Evolutionary conservation across 148 eudicot species (phyloP), one percentile per base, ranked within the genome.

Genomic region (Chenopodium album): DNA sequence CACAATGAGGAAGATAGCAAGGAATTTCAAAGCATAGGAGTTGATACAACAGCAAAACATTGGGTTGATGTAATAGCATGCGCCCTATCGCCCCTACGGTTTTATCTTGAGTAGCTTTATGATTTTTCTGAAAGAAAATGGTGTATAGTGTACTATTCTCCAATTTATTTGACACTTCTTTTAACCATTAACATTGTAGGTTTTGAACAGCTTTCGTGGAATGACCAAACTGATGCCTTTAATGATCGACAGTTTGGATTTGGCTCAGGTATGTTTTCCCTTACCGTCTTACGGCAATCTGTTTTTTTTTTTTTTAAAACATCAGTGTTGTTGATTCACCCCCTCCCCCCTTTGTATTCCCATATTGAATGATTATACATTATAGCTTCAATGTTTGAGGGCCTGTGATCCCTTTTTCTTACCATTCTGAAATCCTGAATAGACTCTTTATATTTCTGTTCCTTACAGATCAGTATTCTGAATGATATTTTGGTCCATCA

Each of bases 11-110:
- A 65, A 77, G 77, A 66, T 84, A 50, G 26, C 68, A 34, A 13
- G 63, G 85, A 66, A 66, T 79, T 83, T 63, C 79, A 79, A 26
- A 85, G 54, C 41, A 47, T 47, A 67, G 89, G 79, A 79, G 81
- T 72, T 82, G 92, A 79, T 56, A 20, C 74, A 66, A 46, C 76
- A 75, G 78, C 77, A 83, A 86, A 76, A 82, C 77, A 85, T 52
- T 85, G 85, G 90, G 80, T 84, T 79, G 91, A 90, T 85, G 97
- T 96, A 89, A 84, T 82, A 75, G 71, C 78, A 63, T 86, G 62
- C 76, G 82, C 71, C 71, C 32, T 23, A 34, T 67, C 31, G 28
- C 63, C 71, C 71, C 32, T 23, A 34, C 52, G 44, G 28, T 69
- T 76, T 22, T 75, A 50, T 80, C 54, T 78, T 74, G 26, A 22